Evolutionary conservation across 495 filamentous ascomycete species (phyloP).

Genomic region (Umbilicaria muhlenbergii): DNA sequence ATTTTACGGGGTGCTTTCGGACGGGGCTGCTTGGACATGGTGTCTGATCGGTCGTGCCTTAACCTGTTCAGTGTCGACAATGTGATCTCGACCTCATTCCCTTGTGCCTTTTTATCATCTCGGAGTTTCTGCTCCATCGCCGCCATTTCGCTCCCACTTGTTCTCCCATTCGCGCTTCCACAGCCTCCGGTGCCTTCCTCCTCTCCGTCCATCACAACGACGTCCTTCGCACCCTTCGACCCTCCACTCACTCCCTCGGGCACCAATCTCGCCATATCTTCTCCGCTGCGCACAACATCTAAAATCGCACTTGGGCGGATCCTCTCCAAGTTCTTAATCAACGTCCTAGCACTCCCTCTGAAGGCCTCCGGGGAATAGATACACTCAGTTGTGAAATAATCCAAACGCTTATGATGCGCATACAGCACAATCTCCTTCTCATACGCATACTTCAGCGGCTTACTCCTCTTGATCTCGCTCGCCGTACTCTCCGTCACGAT

Average conservation of each 20-base stretch:
- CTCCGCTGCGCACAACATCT: constrained; percentile 85
- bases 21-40: constrained; percentile 11
- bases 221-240: constrained; percentile 13
- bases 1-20: constrained; percentile 21
- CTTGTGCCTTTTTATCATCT: constrained; percentile 47
- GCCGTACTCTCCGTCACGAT: constrained; percentile 68
- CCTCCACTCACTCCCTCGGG: constrained; percentile 36
- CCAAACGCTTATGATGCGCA: constrained; percentile 85
- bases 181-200: constrained; percentile 58
- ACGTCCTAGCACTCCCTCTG: constrained; percentile 69
- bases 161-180: constrained; percentile 55
- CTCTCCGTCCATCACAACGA: constrained; percentile 21
- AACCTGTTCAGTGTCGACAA: constrained; percentile 15
- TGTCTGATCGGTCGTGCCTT: constrained; percentile 15
- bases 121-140: constrained; percentile 70
- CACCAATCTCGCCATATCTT: constrained; percentile 86
- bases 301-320: constrained; percentile 86
- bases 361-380: constrained; percentile 99
- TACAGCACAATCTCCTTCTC: constrained; percentile 99
- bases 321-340: constrained; percentile 91
- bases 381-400: constrained; percentile 97
- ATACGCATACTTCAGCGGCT: constrained; percentile 94
- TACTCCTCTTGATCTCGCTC: constrained; percentile 76
- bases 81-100: constrained; percentile 58
- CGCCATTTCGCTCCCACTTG: constrained; percentile 75